Conservation (phyloP, 2,329 filamentous ascomycete genomes). For the Thelonectria rubi region DNA sequence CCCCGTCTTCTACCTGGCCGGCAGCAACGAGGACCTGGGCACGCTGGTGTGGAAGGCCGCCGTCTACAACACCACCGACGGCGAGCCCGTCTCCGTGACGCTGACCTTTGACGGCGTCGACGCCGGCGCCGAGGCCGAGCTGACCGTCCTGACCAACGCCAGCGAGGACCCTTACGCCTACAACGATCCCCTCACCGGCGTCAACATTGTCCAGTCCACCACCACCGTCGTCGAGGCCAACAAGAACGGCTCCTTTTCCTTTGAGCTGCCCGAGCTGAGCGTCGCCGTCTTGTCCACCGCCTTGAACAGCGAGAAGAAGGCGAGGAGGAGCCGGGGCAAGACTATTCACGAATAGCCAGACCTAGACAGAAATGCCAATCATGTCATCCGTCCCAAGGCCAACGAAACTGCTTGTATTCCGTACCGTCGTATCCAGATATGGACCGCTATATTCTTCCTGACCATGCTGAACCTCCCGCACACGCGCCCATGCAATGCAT, state of each 20-base stretch:
- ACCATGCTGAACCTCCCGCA: conserved; percentile 5
- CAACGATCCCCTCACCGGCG: conserved; percentile 55
- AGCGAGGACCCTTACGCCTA: conserved; percentile 51
- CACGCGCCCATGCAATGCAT: conserved; percentile 3
- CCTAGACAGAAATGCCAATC: not conserved
- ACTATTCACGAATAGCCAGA: conserved; percentile 1
- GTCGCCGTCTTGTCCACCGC: conserved; percentile 63
- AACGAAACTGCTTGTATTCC: not conserved
- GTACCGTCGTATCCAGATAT: not conserved
- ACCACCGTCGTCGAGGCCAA: conserved; percentile 52
- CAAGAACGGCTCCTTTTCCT: conserved; percentile 58
- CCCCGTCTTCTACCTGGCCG: conserved; percentile 61
- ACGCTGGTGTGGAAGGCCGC: conserved; percentile 60
- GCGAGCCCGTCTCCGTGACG: conserved; percentile 55
- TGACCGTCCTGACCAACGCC: conserved; percentile 58
- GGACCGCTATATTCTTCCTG: conserved; percentile 8
- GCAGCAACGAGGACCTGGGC: conserved; percentile 52
- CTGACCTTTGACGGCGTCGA: conserved; percentile 56
- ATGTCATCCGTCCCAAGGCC: not conserved
- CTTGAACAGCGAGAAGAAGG: conserved; percentile 19
- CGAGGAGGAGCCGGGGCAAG: conserved; percentile 9
- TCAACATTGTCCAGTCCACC: conserved; percentile 59
- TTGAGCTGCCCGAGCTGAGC: conserved; percentile 63
- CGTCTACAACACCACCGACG: conserved; percentile 61
- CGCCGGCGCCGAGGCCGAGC: conserved; percentile 50